Evolutionary conservation across 2,329 filamentous ascomycete species (phyloP).

Genomic region (Colletotrichum sansevieriae): DNA sequence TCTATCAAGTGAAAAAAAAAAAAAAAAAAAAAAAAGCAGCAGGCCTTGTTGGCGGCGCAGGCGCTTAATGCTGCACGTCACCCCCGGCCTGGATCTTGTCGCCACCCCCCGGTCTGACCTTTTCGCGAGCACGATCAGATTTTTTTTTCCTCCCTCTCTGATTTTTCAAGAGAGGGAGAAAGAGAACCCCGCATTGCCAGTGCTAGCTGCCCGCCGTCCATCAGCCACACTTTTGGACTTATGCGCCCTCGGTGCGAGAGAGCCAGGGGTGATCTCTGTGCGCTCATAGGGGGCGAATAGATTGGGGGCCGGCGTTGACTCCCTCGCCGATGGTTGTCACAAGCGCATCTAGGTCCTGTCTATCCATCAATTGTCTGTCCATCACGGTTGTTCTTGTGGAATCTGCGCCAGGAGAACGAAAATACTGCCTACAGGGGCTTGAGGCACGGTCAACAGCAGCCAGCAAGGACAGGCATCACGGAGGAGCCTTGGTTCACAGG

Average conservation of each 20-base stretch:
- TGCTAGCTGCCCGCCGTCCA: slow-evolving; percentile 4
- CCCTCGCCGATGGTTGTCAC: slow-evolving; percentile 3
- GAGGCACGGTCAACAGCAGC: not conserved
- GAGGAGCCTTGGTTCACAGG: slow-evolving; percentile 28
- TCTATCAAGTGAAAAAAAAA: not conserved
- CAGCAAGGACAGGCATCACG: slow-evolving; percentile 33
- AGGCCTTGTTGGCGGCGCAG: slow-evolving; percentile 29
- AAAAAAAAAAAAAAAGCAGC: not conserved
- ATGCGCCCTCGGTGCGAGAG: slow-evolving; percentile 22
- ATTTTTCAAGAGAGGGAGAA: too few species aligned
- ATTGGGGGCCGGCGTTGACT: not conserved
- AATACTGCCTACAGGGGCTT: not conserved
- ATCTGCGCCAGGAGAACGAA: not conserved
- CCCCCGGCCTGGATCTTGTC: slow-evolving; percentile 28
- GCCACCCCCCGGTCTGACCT: slow-evolving; percentile 32
- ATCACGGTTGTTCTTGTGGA: not conserved
- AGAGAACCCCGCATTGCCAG: slow-evolving; percentile 28
- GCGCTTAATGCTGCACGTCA: slow-evolving; percentile 41
- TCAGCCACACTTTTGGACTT: slow-evolving; percentile 35
- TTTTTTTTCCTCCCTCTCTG: slow-evolving; percentile 2
- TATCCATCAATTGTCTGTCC: not conserved
- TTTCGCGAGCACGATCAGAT: slow-evolving; percentile 24
- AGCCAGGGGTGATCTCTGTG: slow-evolving; percentile 3
- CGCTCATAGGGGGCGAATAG: slow-evolving; percentile 16
- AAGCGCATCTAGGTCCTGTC: not conserved